Evolutionary conservation across 2,329 filamentous ascomycete genomes (phyloP).

Genomic region (Fusarium sulawesiense): DNA sequence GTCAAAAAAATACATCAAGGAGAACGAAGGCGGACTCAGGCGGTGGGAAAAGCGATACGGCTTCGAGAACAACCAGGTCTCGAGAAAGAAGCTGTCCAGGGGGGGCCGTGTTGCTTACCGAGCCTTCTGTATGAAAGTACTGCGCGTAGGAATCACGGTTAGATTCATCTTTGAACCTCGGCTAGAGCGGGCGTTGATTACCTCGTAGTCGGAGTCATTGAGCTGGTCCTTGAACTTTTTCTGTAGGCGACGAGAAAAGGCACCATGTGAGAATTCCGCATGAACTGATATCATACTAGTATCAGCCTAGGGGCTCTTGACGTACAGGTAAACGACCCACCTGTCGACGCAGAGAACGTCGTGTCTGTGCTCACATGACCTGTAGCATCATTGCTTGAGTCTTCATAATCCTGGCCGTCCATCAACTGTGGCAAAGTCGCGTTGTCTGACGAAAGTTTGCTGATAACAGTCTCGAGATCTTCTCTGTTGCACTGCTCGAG

Average conservation of each 20-base stretch:
- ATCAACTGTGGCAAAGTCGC: neutral
- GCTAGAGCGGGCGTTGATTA: neutral
- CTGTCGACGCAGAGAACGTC: neutral
- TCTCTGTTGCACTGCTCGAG: constrained; percentile 22
- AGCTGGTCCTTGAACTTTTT: constrained; percentile 27
- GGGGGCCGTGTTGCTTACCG: neutral
- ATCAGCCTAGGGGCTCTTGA: too few species aligned
- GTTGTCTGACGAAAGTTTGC: neutral
- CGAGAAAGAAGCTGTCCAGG: constrained; percentile 20
- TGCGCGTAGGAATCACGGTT: neutral
- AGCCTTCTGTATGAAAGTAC: constrained; percentile 1
- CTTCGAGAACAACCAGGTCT: constrained; percentile 33
- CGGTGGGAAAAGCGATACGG: constrained; percentile 34
- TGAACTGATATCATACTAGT: neutral
- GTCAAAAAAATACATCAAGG: constrained; percentile 38
- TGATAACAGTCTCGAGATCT: constrained; percentile 20
- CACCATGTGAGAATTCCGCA: constrained; percentile 33
- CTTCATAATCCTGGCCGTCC: neutral
- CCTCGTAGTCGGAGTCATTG: constrained; percentile 7
- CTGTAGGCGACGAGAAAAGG: constrained; percentile 31
- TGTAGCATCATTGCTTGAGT: neutral
- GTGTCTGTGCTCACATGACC: neutral
- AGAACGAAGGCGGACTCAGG: constrained; percentile 21
- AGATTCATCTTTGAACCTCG: neutral
- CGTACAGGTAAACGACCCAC: neutral